These are phyloP conservation scores for Fraxinus velutina DNA, from an alignment of 305 asterid genomes.

Conservation along the genomic window DNA sequence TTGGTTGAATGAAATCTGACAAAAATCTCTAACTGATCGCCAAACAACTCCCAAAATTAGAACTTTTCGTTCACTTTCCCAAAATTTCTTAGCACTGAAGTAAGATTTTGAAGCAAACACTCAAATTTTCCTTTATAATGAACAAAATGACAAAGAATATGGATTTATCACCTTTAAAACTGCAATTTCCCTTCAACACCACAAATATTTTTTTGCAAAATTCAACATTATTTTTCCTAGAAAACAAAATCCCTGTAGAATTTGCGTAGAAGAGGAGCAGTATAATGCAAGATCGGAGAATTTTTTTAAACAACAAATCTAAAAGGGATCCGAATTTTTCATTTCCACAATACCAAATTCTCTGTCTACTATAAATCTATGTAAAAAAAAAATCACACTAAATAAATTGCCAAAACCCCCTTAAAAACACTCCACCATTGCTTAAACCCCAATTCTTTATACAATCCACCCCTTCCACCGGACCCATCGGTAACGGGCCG, in stretches of 20 bases:
- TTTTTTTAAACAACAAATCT: conserved; percentile 19
- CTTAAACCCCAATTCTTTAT: conserved; percentile 83
- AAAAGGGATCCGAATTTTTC: conserved; percentile 17
- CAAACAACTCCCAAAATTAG: not conserved
- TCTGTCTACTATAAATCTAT: conserved; percentile 19
- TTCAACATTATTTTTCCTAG: conserved; percentile 24
- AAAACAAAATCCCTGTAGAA: conserved; percentile 15
- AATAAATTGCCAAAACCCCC: conserved; percentile 57
- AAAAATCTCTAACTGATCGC: not conserved
- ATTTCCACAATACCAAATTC: conserved; percentile 22
- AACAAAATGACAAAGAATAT: not conserved
- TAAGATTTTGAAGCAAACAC: not conserved
- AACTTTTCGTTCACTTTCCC: conserved; percentile 3
- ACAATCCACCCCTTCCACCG: conserved; percentile 51
- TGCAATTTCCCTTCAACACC: conserved; percentile 25
- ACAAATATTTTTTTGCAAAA: conserved; percentile 23
- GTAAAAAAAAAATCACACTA: not conserved
- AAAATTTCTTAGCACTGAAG: not conserved
- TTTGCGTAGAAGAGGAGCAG: not conserved
- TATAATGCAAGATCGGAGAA: conserved; percentile 14
- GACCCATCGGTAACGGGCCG: conserved; percentile 40
- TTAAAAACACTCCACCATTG: conserved; percentile 50
- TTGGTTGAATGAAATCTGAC: not conserved
- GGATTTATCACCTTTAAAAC: conserved; percentile 43
- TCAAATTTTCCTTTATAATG: not conserved